Evolutionary conservation across 805 yeast genomes (phyloP).

Genomic region (Pichia californica): DNA sequence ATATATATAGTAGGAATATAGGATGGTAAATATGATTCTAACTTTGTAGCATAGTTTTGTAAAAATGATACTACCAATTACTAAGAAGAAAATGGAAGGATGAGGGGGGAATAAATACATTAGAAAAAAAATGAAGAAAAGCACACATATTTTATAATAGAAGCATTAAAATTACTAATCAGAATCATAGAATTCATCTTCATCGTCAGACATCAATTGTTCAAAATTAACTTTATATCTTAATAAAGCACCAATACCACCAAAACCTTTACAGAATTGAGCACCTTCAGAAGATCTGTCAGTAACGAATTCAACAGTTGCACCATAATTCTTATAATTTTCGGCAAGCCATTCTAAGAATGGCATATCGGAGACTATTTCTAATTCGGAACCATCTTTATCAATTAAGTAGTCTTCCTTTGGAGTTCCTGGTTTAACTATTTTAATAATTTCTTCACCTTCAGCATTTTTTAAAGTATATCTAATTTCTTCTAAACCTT

Average conservation of each 20-base stretch:
- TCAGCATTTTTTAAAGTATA: conserved; percentile 79
- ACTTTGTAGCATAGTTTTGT: no score
- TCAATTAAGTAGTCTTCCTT: conserved; percentile 75
- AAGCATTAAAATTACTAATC: conserved; percentile 29
- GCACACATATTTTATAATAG: conserved; percentile 4
- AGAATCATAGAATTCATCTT: conserved; percentile 66
- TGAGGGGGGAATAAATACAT: conserved; percentile 2
- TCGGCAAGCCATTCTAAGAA: conserved; percentile 98
- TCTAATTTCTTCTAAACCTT: conserved; percentile 80
- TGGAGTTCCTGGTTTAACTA: conserved; percentile 64
- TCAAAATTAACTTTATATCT: conserved; percentile 97
- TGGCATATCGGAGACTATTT: conserved; percentile 74
- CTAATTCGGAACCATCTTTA: conserved; percentile 87
- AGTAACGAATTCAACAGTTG: conserved; percentile 90
- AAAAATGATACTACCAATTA: conserved; percentile 1
- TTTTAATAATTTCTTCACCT: conserved; percentile 67
- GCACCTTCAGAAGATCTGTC: conserved; percentile 98
- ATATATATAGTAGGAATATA: no score
- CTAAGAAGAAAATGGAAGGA: conserved; percentile 3
- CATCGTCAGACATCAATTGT: conserved; percentile 82
- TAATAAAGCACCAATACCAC: conserved; percentile 96
- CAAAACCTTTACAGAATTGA: conserved; percentile 95
- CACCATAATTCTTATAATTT: conserved; percentile 91
- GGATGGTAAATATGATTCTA: no score
- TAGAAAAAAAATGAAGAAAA: no score